Evolutionary conservation across 2,329 filamentous ascomycete species (phyloP), one percentile per base, ranked within the genome.

Genomic region (Teratosphaeria zuluensis): DNA sequence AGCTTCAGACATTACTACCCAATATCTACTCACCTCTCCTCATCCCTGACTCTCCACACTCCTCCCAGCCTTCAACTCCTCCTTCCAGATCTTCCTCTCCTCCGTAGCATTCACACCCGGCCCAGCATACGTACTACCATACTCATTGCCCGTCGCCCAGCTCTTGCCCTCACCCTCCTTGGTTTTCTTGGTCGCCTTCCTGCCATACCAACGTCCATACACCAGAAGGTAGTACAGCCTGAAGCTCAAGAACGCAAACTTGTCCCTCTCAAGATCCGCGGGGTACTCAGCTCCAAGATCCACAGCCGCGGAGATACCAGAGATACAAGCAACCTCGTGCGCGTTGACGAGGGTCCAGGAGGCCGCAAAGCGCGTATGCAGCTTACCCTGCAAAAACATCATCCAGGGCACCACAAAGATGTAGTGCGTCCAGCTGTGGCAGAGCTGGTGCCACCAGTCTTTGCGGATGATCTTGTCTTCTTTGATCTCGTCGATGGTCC

Each of bases 341-440:
- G 84, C 84, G 62, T 86, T 86, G 59, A 88, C 81, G 58, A 89
- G 75, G 0, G 86, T 89, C 86, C 86, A 89, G 6, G 80, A 80
- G 1, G 82, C 83, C 0, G 85, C 86, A 67, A 83, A 89, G 24
- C 78, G 75, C 0, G 86, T 89, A 54, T 77, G 76, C 30, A 82
- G 83, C 61, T 77, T 81, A 0, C 85, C 85, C 63, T 90, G 85
- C 2, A 90, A 78, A 28, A 87, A 81, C 85, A 86, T 87, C 80
- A 90, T 81, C 62, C 84, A 84, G 0, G 87, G 87, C 1, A 90
- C 84, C 64, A 87, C 84, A 35, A 83, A 78, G 1, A 81, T 67
- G 66, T 86, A 86, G 65, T 87, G 84, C 35, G 82, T 82, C 79
- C 80, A 87, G 3, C 78, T 76, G 65, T 87, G 82, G 58, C 81